Base-by-base conservation (phyloP, 345 rosid genomes). In the Jatropha curcas region DNA sequence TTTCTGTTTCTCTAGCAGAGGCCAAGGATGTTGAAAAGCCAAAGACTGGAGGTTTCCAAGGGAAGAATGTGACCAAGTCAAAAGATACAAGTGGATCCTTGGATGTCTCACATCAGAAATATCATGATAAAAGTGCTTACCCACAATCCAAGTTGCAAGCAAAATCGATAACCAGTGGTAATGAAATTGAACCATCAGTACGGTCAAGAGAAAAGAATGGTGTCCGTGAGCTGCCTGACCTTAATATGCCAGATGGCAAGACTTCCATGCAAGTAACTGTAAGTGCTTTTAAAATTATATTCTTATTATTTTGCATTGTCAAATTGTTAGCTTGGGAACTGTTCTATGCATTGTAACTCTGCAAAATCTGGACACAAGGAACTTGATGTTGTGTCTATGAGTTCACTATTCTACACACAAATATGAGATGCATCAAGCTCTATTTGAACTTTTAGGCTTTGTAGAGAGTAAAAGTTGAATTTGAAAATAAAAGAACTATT, bases 201-300 rank as follows among this genome's bases (percentile, higher is more conserved):
- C 71, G 80, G 63, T 67, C 71, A 39, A 88, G 81, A 82, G 96
- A 87, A 76, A 90, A 82, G 67, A 86, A 81, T 83, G 83, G 84
- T 28, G 77, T 75, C 66, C 83, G 66, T 60, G 88, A 84, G 43
- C 74, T 84, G 77, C 87, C 84, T 31, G 87, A 84, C 69, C 71
- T 82, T 69, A 92, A 83, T 81, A 83, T 86, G 73, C 84, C 90
- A 24, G 92, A 83, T 71, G 80, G 85, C 75, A 88, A 76, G 74
- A 75, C 84, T 69, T 56, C 77, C 60, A 20, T 71, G 75, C 90
- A 82, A 68, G 65, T 76, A 66, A 53, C 85, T 24, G 94, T 89
- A 80, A 88, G 92, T 88, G 22, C 41, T 68, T 39, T 58, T 52
- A 30, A 4, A 4, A 11, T 37, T 50, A 3, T 65, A 33, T 52